Conservation (phyloP, 2,329 filamentous ascomycete species). For the Fusarium sp. region DNA sequence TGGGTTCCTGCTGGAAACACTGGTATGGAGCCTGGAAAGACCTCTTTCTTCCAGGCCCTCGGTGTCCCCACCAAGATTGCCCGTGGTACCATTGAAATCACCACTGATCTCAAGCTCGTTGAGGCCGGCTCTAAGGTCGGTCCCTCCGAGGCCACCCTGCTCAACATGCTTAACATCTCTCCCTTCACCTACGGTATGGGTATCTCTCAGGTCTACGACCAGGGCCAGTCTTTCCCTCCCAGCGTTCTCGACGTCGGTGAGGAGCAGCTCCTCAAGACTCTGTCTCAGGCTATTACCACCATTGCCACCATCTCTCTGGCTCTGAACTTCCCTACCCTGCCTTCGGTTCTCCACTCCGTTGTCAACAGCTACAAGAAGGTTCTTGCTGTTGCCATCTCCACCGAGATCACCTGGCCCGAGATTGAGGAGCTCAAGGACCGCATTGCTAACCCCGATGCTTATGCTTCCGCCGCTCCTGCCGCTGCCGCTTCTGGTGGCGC, state of each 20-base stretch:
- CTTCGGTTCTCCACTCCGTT: conserved; percentile 94
- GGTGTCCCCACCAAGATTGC: conserved; percentile 99
- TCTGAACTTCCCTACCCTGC: conserved; percentile 93
- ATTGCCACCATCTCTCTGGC: conserved; percentile 93
- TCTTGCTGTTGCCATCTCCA: conserved; percentile 87
- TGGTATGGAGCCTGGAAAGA: conserved; percentile 99
- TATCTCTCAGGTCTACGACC: conserved; percentile 95
- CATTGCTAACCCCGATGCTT: conserved; percentile 98
- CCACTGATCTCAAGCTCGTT: conserved; percentile 95
- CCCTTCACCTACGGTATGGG: conserved; percentile 99
- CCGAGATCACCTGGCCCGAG: conserved; percentile 92
- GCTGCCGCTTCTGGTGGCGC: conserved; percentile 67
- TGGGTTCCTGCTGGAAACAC: conserved; percentile 98
- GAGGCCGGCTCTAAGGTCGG: conserved; percentile 94
- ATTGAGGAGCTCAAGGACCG: conserved; percentile 99
- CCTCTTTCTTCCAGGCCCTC: conserved; percentile 99
- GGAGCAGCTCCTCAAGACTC: conserved; percentile 87
- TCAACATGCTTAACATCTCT: conserved; percentile 99
- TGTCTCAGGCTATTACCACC: conserved; percentile 83
- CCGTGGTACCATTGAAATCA: conserved; percentile 99
- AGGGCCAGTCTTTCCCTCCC: conserved; percentile 90
- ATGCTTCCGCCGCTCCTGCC: conserved; percentile 82
- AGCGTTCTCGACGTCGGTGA: conserved; percentile 93
- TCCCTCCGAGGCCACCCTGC: conserved; percentile 96
- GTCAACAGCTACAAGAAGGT: conserved; percentile 99